Evolutionary conservation across 306 rosid genomes (phyloP).

Genomic region (Lablab purpureus): DNA sequence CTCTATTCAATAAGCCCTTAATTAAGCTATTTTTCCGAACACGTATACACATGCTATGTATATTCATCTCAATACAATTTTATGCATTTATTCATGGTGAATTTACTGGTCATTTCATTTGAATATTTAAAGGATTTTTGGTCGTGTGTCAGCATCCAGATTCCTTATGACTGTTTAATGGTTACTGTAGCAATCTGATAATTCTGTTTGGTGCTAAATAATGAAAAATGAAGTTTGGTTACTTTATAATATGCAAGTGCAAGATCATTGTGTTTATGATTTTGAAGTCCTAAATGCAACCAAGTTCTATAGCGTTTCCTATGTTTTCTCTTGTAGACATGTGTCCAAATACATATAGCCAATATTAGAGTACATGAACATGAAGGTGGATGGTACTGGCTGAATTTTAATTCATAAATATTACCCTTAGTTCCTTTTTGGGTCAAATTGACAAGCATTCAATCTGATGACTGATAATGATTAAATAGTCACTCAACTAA

Average conservation of each 20-base stretch:
- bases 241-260: neutral
- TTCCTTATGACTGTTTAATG: neutral
- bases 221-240: neutral
- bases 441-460: neutral
- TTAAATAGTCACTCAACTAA: neutral
- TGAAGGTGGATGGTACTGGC: constrained; percentile 7
- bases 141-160: neutral
- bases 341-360: neutral
- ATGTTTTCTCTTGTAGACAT: neutral
- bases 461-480: neutral
- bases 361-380: neutral
- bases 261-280: constrained; percentile 6
- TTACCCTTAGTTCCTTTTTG: neutral
- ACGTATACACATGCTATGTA: neutral
- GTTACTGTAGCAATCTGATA: too few species aligned
- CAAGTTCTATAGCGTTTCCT: neutral
- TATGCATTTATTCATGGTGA: neutral
- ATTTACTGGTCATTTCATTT: neutral
- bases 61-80: neutral
- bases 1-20: neutral
- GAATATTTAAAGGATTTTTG: neutral
- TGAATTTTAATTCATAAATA: neutral
- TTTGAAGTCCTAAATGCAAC: constrained; percentile 8
- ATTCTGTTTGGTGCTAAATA: neutral
- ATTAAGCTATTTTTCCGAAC: neutral